These are phyloP conservation scores for Solanum corneliomulleri DNA, from an alignment of 257 asterid species.

Conservation along the genomic window DNA sequence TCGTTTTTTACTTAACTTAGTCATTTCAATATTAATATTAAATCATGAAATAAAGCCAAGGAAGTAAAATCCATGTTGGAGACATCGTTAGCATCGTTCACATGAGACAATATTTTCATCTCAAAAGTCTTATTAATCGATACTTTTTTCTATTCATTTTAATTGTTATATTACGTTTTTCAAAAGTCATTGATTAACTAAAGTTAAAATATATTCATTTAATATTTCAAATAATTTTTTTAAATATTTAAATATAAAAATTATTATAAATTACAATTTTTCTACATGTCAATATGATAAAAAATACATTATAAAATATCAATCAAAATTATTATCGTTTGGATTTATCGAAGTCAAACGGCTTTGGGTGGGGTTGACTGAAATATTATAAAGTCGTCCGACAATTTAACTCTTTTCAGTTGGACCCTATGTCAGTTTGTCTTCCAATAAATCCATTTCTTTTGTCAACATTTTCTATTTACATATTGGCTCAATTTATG, in stretches of 20 bases:
- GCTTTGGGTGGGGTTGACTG: neutral
- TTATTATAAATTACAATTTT: too few relatives aligned
- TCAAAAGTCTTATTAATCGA: neutral
- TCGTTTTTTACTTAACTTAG: neutral
- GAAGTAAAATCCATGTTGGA: neutral
- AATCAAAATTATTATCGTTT: accelerated
- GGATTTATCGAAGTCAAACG: neutral
- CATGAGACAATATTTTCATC: neutral
- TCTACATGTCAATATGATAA: too few relatives aligned
- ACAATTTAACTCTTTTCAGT: neutral
- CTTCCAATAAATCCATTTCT: neutral
- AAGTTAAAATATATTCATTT: too few relatives aligned
- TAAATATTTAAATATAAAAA: too few relatives aligned
- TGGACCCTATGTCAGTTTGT: neutral
- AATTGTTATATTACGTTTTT: accelerated
- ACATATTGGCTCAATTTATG: neutral
- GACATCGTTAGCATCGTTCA: neutral
- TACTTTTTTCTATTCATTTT: too few relatives aligned
- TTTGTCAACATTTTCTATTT: neutral
- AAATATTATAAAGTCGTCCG: neutral
- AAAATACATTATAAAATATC: too few relatives aligned
- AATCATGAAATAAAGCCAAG: neutral
- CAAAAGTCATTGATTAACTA: accelerated
- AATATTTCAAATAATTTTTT: too few relatives aligned
- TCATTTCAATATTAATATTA: neutral